phyloP scores from a whole-genome alignment of 2,329 filamentous ascomycete genomes.

The Beauveria asiatica region DNA sequence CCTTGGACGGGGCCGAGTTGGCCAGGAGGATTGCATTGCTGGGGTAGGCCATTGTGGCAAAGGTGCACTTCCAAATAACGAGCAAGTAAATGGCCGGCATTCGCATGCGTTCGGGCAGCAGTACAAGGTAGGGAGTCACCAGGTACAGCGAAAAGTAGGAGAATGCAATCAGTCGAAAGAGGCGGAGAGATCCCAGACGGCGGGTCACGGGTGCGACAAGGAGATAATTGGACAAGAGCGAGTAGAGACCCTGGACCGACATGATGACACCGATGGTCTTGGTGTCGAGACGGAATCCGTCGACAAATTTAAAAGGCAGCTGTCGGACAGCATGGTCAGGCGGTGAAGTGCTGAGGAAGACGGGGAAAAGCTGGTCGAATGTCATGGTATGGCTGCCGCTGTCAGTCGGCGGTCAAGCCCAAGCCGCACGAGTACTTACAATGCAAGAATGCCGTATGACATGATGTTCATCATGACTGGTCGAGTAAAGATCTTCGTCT shows the following conservation, averaged over 20 bases:
- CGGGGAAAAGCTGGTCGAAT: constrained; percentile 86
- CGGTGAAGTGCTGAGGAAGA: constrained; percentile 69
- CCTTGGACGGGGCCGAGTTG: constrained; percentile 75
- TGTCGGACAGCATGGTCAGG: constrained; percentile 41
- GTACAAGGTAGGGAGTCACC: constrained; percentile 76
- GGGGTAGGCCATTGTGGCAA: constrained; percentile 84
- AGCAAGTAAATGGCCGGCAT: constrained; percentile 68
- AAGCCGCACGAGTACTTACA: constrained; percentile 53
- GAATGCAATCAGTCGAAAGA: constrained; percentile 74
- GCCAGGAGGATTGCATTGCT: constrained; percentile 82
- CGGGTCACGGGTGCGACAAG: constrained; percentile 72
- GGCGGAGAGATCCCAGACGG: constrained; percentile 66
- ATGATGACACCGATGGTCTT: constrained; percentile 83
- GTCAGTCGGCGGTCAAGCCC: neutral
- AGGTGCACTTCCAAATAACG: constrained; percentile 87
- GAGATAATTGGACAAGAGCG: constrained; percentile 76
- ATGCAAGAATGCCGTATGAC: constrained; percentile 86
- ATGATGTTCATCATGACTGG: constrained; percentile 82
- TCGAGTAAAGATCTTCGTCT: constrained; percentile 62
- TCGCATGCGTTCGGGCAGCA: constrained; percentile 64
- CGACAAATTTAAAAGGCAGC: constrained; percentile 81
- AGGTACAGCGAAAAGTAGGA: constrained; percentile 85
- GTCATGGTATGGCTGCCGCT: constrained; percentile 80
- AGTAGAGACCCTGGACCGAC: constrained; percentile 80
- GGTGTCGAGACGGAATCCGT: constrained; percentile 75